Conservation (phyloP, 2,329 filamentous ascomycete genomes). For the Simplicillium sp. region DNA sequence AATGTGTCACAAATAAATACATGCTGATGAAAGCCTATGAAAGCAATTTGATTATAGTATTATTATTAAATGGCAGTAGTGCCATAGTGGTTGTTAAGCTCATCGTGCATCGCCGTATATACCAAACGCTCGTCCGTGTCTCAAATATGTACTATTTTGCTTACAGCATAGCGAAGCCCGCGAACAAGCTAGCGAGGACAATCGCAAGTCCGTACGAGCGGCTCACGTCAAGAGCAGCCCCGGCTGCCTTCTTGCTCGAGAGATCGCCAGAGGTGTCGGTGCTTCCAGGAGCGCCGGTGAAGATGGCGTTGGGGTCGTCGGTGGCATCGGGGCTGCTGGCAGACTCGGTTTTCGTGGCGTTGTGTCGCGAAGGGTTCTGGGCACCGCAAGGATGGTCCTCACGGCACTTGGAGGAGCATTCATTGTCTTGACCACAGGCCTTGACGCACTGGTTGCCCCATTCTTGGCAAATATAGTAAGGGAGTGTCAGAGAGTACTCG, state of each 20-base stretch:
- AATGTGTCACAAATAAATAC: too few species aligned
- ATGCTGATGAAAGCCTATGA: too few species aligned
- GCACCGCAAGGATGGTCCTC: conserved; percentile 66
- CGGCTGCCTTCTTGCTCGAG: conserved; percentile 15
- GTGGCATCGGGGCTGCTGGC: conserved; percentile 22
- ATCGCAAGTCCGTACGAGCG: conserved; percentile 26
- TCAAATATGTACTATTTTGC: neutral
- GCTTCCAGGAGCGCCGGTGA: conserved; percentile 18
- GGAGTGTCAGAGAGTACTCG: conserved; percentile 69
- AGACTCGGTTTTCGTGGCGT: conserved; percentile 39
- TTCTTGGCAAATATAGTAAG: conserved; percentile 66
- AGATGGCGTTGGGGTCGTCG: conserved; percentile 26
- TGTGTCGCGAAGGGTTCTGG: conserved; percentile 49
- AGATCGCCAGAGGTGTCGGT: neutral
- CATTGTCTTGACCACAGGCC: conserved; percentile 42
- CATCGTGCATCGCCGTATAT: too few species aligned
- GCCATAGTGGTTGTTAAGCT: too few species aligned
- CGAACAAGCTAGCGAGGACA: conserved; percentile 26
- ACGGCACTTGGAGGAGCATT: conserved; percentile 53
- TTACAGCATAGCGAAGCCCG: conserved; percentile 30
- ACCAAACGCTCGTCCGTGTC: too few species aligned
- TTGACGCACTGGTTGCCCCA: conserved; percentile 61
- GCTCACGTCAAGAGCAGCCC: conserved; percentile 21
- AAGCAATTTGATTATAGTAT: too few species aligned
- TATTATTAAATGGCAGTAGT: too few species aligned